Conservation (phyloP, 257 asterid genomes). For the Leonotis leonurus region DNA sequence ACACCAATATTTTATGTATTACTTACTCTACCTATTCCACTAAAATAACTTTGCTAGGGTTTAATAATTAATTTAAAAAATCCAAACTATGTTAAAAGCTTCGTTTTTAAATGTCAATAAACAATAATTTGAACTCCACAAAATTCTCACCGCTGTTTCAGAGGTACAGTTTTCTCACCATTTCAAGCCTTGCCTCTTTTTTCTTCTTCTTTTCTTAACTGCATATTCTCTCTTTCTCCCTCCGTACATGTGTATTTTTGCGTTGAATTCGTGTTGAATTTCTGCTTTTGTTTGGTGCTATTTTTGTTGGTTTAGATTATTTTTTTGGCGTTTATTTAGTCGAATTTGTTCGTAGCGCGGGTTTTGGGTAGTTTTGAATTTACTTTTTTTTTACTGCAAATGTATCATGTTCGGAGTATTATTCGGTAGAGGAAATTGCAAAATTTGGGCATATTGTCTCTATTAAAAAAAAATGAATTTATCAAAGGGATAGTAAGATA, state of each 20-base stretch:
- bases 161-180: constrained; percentile 9
- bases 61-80: neutral
- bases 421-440: neutral
- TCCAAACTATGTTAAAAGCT: neutral
- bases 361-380: neutral
- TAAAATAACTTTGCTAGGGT: neutral
- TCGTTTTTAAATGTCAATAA: neutral
- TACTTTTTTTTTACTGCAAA: neutral
- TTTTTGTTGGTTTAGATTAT: neutral
- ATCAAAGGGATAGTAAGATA: neutral
- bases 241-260: neutral
- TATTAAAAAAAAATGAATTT: too few species aligned
- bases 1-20: too few species aligned
- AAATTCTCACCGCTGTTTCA: neutral
- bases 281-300: constrained; percentile 4
- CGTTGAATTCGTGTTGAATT: neutral
- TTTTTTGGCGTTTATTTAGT: neutral
- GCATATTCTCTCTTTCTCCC: neutral
- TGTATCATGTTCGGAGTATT: constrained; percentile 1
- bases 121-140: neutral
- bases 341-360: constrained; percentile 1
- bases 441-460: neutral
- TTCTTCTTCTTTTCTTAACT: neutral
- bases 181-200: too few species aligned
- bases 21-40: too few species aligned